Conservation (phyloP, 805 yeast species). For the Candida anglica region DNA sequence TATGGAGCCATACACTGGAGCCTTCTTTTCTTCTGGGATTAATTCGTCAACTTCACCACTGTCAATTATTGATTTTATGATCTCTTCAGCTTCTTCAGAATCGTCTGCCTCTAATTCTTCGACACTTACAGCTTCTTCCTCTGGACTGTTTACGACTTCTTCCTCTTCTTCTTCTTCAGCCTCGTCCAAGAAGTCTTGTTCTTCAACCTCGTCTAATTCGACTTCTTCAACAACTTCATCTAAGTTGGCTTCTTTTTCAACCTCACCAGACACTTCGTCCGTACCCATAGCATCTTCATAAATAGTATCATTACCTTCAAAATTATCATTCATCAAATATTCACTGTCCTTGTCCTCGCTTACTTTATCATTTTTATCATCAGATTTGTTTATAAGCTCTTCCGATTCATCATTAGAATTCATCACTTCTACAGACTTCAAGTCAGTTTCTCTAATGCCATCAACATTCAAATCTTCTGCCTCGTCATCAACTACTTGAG, state of each 20-base stretch:
- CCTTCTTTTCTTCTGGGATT: too few species aligned
- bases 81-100: constrained; percentile 2
- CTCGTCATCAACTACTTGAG: not conserved
- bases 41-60: too few species aligned
- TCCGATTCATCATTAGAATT: too few species aligned
- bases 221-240: constrained; percentile 5
- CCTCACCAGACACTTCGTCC: not conserved
- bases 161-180: constrained; percentile 16
- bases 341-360: not conserved
- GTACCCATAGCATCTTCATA: not conserved
- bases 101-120: constrained; percentile 2
- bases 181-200: too few species aligned
- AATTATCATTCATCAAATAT: too few species aligned
- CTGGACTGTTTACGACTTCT: constrained; percentile 7
- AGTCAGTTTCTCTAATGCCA: not conserved
- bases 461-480: not conserved
- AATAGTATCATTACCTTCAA: not conserved
- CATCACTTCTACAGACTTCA: too few species aligned
- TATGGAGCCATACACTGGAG: too few species aligned
- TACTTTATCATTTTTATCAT: not conserved
- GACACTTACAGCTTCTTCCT: constrained; percentile 7
- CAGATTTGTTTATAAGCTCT: not conserved
- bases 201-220: constrained; percentile 13
- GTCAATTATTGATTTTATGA: not conserved
- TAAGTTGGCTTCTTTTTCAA: not conserved